These are phyloP conservation scores for Chaetomiaceae sp. DNA, from an alignment of 2,329 filamentous ascomycete genomes.

Conservation along the genomic window DNA sequence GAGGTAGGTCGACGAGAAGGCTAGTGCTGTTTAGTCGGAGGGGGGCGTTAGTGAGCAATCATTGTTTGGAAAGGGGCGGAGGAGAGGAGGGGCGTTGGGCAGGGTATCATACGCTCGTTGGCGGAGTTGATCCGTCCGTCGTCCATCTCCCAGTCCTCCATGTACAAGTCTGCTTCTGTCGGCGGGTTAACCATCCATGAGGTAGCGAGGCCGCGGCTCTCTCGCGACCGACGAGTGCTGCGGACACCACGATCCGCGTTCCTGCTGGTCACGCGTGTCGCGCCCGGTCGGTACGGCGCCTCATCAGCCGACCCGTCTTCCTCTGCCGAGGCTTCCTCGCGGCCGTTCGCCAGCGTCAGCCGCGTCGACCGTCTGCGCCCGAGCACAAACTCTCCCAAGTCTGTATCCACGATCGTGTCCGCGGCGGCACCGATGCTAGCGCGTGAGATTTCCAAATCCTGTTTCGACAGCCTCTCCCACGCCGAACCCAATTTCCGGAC, in stretches of 20 bases:
- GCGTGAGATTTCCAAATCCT: too few species aligned
- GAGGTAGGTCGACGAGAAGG: slow-evolving; percentile 12
- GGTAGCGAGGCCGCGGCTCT: not conserved
- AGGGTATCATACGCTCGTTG: not conserved
- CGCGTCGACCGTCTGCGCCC: not conserved
- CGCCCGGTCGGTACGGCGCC: too few species aligned
- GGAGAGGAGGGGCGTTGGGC: not conserved
- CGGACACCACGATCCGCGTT: too few species aligned
- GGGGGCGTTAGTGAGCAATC: slow-evolving; percentile 2
- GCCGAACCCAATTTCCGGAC: not conserved
- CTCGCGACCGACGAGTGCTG: too few species aligned
- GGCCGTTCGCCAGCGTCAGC: not conserved
- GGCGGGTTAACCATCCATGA: not conserved
- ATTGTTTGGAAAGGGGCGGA: too few species aligned
- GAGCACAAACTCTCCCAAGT: not conserved
- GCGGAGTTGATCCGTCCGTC: slow-evolving; percentile 2
- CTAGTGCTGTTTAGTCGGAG: slow-evolving; percentile 1
- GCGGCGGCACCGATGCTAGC: too few species aligned
- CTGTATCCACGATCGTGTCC: not conserved
- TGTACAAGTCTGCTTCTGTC: slow-evolving; percentile 5
- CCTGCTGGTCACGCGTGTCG: too few species aligned
- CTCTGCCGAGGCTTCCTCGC: not conserved
- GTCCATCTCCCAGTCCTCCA: slow-evolving; percentile 19
- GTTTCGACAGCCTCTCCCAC: not conserved
- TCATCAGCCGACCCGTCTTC: not conserved